Percentiles rank a stretch among this genome's conserved stretches.
These are phyloP conservation scores for Quercus dentata DNA, from an alignment of 306 rosid genomes.

Conservation along the genomic window DNA sequence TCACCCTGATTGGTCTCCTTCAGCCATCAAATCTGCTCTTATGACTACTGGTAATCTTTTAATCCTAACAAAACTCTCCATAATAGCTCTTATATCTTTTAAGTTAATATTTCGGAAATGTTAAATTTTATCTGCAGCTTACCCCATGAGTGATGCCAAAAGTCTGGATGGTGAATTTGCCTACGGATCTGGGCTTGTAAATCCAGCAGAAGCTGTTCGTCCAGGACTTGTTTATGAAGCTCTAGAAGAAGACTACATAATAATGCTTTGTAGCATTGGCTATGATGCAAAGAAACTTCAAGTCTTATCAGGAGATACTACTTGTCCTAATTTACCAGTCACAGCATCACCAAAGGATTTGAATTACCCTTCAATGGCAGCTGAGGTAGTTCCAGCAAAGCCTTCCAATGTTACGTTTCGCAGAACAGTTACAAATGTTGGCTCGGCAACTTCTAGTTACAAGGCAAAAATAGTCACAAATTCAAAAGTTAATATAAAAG, in stretches of 20 bases:
- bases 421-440: slow-evolving; percentile 32
- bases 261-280: slow-evolving; percentile 12
- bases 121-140: slow-evolving; percentile 9
- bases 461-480: background rate
- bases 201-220: slow-evolving; percentile 10
- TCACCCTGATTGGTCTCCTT: slow-evolving; percentile 25
- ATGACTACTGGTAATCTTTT: slow-evolving; percentile 18
- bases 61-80: too few species aligned
- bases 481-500: slow-evolving; percentile 4
- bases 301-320: background rate
- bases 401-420: slow-evolving; percentile 1
- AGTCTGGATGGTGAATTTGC: background rate
- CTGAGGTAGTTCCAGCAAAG: background rate
- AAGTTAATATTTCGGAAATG: background rate
- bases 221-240: slow-evolving; percentile 41
- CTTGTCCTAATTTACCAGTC: too few species aligned
- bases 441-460: slow-evolving; percentile 20
- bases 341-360: slow-evolving; percentile 18
- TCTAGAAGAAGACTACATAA: slow-evolving; percentile 21
- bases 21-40: slow-evolving; percentile 28
- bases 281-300: background rate
- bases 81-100: too few species aligned
- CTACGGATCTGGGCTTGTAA: slow-evolving; percentile 26
- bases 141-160: slow-evolving; percentile 3
- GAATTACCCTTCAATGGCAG: slow-evolving; percentile 31